phyloP scores from a whole-genome alignment of 768 basidiomycete genomes.

The Tulasnella sp. region DNA sequence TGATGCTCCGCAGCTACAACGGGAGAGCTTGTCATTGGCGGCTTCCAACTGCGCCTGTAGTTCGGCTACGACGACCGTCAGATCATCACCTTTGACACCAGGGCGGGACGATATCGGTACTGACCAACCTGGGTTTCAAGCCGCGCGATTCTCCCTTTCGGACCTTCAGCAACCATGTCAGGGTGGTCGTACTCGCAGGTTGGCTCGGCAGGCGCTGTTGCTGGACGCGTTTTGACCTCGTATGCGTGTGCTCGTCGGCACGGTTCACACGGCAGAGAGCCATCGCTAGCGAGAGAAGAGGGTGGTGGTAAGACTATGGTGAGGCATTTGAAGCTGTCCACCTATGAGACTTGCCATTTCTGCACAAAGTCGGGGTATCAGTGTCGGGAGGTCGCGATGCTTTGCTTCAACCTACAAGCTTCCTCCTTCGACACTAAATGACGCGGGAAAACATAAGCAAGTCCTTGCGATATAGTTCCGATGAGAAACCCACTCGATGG shows the following conservation, averaged over 20 bases:
- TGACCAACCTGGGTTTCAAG: neutral
- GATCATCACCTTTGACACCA: too few relatives aligned
- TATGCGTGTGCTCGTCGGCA: conserved; percentile 16
- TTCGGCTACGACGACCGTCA: neutral
- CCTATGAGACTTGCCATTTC: neutral
- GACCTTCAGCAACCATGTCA: neutral
- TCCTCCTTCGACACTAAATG: conserved; percentile 2
- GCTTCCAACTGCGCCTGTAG: neutral
- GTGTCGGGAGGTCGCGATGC: neutral
- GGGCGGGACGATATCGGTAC: neutral
- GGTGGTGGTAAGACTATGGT: neutral
- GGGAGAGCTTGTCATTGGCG: neutral
- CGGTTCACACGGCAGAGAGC: neutral
- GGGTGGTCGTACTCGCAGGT: conserved; percentile 9
- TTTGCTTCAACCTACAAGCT: neutral
- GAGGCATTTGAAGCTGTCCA: neutral
- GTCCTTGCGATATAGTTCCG: neutral
- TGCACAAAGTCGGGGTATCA: neutral
- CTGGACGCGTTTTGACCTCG: neutral
- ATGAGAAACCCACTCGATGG: conserved; percentile 3
- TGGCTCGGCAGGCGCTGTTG: neutral
- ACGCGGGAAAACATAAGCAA: neutral
- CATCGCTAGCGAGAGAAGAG: neutral
- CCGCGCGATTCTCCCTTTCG: neutral
- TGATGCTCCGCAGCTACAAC: neutral